These are phyloP conservation scores for Cladobotryum mycophilum DNA, from an alignment of 2,329 filamentous ascomycete species.

Conservation along the genomic window DNA sequence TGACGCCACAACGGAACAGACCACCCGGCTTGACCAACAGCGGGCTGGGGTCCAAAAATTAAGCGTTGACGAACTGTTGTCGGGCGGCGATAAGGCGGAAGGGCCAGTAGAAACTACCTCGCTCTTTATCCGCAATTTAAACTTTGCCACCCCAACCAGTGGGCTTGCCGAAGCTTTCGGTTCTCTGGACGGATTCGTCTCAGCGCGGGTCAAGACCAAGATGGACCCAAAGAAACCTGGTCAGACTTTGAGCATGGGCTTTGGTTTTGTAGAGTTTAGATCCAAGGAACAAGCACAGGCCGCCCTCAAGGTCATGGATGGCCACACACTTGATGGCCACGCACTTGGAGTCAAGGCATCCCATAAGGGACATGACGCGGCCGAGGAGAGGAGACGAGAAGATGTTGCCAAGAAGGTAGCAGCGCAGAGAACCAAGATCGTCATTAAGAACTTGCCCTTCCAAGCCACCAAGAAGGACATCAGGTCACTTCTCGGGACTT, in stretches of 20 bases:
- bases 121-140: slow-evolving; percentile 88
- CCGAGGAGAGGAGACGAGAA: slow-evolving; percentile 75
- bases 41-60: slow-evolving; percentile 50
- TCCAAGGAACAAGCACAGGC: slow-evolving; percentile 71
- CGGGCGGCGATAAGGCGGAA: slow-evolving; percentile 46
- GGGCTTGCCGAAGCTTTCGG: slow-evolving; percentile 71
- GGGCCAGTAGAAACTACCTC: slow-evolving; percentile 62
- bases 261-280: slow-evolving; percentile 87
- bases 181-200: slow-evolving; percentile 79
- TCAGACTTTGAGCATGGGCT: slow-evolving; percentile 91
- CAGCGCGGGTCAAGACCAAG: slow-evolving; percentile 88
- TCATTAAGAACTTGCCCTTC: slow-evolving; percentile 98
- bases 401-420: slow-evolving; percentile 77
- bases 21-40: slow-evolving; percentile 28
- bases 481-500: slow-evolving; percentile 75
- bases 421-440: slow-evolving; percentile 77
- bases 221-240: slow-evolving; percentile 84
- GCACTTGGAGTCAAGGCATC: slow-evolving; percentile 79
- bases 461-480: slow-evolving; percentile 92
- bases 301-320: slow-evolving; percentile 81
- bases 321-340: slow-evolving; percentile 79
- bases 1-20: slow-evolving; percentile 22
- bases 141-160: slow-evolving; percentile 79
- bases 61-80: slow-evolving; percentile 63
- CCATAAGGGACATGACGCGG: slow-evolving; percentile 80